Evolutionary conservation across 1,284 basidiomycete species (phyloP), one percentile per base, ranked within the genome.

Genomic region (Tilletiopsis washingtonensis): DNA sequence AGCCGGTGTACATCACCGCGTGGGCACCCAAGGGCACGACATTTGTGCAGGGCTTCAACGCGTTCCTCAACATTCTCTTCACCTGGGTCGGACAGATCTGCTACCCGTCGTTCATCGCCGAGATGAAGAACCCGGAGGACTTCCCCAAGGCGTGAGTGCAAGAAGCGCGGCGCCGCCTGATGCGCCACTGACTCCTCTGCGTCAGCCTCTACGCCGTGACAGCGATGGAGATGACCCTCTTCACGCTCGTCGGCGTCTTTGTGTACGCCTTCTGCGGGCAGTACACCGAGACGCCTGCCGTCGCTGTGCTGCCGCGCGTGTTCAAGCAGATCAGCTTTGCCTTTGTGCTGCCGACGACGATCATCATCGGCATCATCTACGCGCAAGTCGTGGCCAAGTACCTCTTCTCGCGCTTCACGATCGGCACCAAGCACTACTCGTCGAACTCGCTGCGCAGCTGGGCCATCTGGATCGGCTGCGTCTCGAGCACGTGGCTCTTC

Each of bases 81-180:
- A 34, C 29, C 9, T 34, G 29, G 29, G 29, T 34, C 29, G 29
- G 29, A 34, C 29, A 34, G 29, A 45, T 45, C 19, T 5, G 15
- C 3, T 73, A 71, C 42, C 71, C 71, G 1, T 56, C 76, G 62
- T 81, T 81, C 58, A 80, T 81, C 49, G 78, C 78, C 2, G 80
- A 81, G 62, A 81, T 82, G 80, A 76, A 77, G 59, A 74, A 79
- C 23, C 81, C 81, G 0, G 77, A 78, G 51, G 82, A 84, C 53
- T 85, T 85, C 74, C 81, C 81, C 21, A 83, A 83, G 55, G 73
- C 75, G n/a, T n/a, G n/a, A n/a, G n/a, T n/a, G n/a, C n/a, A n/a
- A n/a, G n/a, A n/a, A n/a, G n/a, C n/a, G n/a, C n/a, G n/a, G n/a
- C n/a, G n/a, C n/a, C n/a, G n/a, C n/a, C n/a, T n/a, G n/a, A n/a